Evolutionary conservation across 306 rosid genomes (phyloP).

Genomic region (Myrica gale): DNA sequence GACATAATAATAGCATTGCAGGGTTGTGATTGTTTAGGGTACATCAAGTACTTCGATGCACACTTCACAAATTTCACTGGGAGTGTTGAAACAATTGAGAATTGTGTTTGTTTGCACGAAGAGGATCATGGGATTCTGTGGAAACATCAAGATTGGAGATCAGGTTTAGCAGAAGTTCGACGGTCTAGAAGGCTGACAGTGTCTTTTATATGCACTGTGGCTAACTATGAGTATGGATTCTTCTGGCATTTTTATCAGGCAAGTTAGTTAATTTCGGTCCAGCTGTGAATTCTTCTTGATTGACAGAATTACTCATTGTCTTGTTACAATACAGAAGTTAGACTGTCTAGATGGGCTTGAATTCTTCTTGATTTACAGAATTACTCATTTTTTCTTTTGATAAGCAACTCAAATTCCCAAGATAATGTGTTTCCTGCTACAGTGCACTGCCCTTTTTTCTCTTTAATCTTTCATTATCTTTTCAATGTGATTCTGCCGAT

Average conservation of each 20-base stretch:
- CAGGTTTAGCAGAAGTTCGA: conserved; percentile 79
- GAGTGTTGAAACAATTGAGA: conserved; percentile 77
- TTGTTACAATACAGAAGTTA: no score
- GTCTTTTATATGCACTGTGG: conserved; percentile 76
- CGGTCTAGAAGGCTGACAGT: conserved; percentile 75
- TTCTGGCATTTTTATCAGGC: conserved; percentile 85
- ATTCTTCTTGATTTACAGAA: no score
- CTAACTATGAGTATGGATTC: conserved; percentile 79
- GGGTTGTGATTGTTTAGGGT: conserved; percentile 87
- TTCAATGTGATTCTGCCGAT: neutral
- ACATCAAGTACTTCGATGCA: conserved; percentile 72
- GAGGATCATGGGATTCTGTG: conserved; percentile 82
- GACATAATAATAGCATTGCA: conserved; percentile 32
- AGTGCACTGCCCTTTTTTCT: conserved; percentile 9
- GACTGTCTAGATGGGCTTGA: no score
- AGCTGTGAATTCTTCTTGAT: conserved; percentile 4
- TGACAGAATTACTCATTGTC: conserved; percentile 10
- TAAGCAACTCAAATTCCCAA: no score
- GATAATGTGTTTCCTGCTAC: conserved; percentile 1
- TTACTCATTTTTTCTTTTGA: no score
- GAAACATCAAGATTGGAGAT: conserved; percentile 94
- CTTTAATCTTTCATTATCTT: neutral
- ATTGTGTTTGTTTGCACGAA: conserved; percentile 81
- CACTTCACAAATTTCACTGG: conserved; percentile 71
- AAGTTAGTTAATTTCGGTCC: conserved; percentile 34